Evolutionary conservation across 2,329 filamentous ascomycete species (phyloP).

Genomic region (Fusarium annulatum): DNA sequence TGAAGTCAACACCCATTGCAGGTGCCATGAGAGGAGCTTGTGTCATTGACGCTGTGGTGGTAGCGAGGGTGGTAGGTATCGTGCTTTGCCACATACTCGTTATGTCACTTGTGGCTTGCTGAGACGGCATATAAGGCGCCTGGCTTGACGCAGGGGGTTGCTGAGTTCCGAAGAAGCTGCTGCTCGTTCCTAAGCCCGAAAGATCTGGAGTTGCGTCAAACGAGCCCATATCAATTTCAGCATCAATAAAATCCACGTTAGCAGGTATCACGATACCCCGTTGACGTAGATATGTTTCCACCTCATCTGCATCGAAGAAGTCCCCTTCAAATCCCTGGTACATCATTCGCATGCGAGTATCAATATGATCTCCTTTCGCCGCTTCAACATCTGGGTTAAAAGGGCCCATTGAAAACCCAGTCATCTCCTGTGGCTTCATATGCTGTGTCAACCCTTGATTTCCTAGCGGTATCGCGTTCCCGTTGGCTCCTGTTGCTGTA

Average conservation of each 20-base stretch:
- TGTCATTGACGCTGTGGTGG: constrained; percentile 17
- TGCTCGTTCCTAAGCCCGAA: neutral
- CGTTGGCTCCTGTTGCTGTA: neutral
- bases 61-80: constrained; percentile 18
- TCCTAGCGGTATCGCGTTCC: constrained; percentile 43
- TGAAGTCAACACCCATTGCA: constrained; percentile 13
- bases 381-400: constrained; percentile 55
- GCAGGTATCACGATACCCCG: constrained; percentile 72
- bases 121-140: constrained; percentile 9
- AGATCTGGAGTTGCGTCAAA: constrained; percentile 46
- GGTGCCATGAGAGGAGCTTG: constrained; percentile 7
- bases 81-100: constrained; percentile 27
- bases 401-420: constrained; percentile 58
- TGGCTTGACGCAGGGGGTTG: constrained; percentile 1
- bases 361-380: constrained; percentile 56
- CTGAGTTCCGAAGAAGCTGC: constrained; percentile 25
- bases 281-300: constrained; percentile 76
- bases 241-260: constrained; percentile 68
- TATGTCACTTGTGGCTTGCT: neutral
- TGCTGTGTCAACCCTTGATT: constrained; percentile 51
- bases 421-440: constrained; percentile 38
- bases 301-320: constrained; percentile 82
- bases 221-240: constrained; percentile 62
- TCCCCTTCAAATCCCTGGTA: constrained; percentile 75
- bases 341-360: constrained; percentile 61